Conservation (phyloP, 805 yeast genomes). For the Sporopachydermia quercuum region DNA sequence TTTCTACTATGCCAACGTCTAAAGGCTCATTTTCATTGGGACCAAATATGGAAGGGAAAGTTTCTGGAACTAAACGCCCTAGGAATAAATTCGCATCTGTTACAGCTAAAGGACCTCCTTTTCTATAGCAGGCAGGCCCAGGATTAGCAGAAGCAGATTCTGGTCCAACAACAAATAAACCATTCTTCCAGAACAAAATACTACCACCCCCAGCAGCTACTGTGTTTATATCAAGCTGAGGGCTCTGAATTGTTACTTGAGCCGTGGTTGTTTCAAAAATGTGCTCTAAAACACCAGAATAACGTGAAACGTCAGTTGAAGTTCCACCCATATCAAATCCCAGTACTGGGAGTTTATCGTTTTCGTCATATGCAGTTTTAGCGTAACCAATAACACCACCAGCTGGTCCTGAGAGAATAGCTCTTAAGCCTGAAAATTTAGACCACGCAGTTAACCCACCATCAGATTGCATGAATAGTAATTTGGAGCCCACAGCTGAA, state of each 20-base stretch:
- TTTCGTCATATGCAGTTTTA: constrained; percentile 47
- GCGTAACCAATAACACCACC: constrained; percentile 96
- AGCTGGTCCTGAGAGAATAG: constrained; percentile 92
- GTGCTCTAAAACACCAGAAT: constrained; percentile 45
- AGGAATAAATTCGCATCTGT: constrained; percentile 72
- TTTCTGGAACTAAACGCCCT: constrained; percentile 59
- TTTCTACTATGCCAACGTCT: constrained; percentile 36
- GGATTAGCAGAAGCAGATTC: constrained; percentile 82
- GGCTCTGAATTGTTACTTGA: constrained; percentile 71
- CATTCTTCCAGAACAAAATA: constrained; percentile 49
- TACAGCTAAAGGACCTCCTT: constrained; percentile 72
- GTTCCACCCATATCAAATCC: constrained; percentile 93
- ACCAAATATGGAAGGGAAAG: constrained; percentile 73
- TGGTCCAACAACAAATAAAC: constrained; percentile 72
- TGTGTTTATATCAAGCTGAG: constrained; percentile 68
- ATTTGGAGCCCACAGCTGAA: neutral
- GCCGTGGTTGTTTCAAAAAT: constrained; percentile 77
- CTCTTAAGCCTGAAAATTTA: constrained; percentile 73
- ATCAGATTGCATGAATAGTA: constrained; percentile 84
- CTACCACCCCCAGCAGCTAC: constrained; percentile 85
- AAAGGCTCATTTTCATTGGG: constrained; percentile 61
- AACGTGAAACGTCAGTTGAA: constrained; percentile 73
- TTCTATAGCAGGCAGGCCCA: constrained; percentile 79
- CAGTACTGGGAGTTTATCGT: constrained; percentile 35
- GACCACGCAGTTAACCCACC: constrained; percentile 86